Evolutionary conservation across 805 yeast species (phyloP), one percentile per base, ranked within the genome.

Genomic region (Clavispora asparagi): DNA sequence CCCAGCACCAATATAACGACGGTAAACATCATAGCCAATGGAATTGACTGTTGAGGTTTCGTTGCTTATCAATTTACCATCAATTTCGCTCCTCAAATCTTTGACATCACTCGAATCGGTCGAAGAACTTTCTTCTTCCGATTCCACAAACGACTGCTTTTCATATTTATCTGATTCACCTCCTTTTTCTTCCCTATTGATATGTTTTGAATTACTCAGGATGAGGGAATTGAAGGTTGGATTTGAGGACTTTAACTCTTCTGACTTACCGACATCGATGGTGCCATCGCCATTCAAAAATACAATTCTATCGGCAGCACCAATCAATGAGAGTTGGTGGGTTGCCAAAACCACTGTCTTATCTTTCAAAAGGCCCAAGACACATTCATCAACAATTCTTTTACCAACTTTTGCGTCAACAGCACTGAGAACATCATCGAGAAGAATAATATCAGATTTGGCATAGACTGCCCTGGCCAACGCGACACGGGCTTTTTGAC

Each of bases 401-500:
- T 38, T 36, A 4, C 51, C 51, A 1, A 48, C 49, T 19, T 42
- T 45, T 19, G 51, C 41, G 19, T 48, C 51, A 27, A 48, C 51
- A 7, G 51, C 51, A 31, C 46, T 42, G 38, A 48, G 45, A 6
- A 48, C 51, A 32, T 48, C 51, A 26, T 48, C 51, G 7, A 48
- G 36, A 10, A 48, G 33, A 3, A 48, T 43, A 8, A 43, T 43
- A 2, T 41, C 39, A 3, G 45, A 25, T 14, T 33, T 27, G 2
- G 51, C 47, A 36, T 48, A 48, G 4, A 48, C 46, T 3, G 51
- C 49, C 23, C 51, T 36, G 28, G 51, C 51, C 41, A 48, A 45
- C 23, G 43, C 29, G 27, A 45, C 27, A 13, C 51, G 46, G 4
- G 51, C 51, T 35, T 48, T 48, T 25, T 48, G 51, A 16, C 51